A percentile compares a stretch with the other conserved stretches of the same genome.
phyloP scores from a whole-genome alignment of 2,329 filamentous ascomycete genomes.

The Thielaviopsis cerberus region DNA sequence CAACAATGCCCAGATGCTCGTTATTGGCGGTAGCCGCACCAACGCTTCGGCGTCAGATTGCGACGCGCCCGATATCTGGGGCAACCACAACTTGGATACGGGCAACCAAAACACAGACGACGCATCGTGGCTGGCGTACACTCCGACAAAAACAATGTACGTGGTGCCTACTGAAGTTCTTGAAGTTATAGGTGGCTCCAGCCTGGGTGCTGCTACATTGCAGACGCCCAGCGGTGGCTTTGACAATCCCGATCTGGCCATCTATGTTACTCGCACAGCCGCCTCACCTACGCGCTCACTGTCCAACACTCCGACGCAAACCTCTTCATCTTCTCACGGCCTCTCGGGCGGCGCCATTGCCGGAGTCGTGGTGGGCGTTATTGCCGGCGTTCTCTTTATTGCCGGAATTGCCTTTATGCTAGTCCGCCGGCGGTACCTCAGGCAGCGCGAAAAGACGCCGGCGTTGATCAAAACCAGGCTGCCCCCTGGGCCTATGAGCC shows the following conservation, averaged over 20 bases:
- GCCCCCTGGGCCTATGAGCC: not conserved
- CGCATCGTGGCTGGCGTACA: conserved; percentile 32
- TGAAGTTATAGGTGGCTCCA: conserved; percentile 30
- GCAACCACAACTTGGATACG: conserved; percentile 36
- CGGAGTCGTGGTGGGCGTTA: conserved; percentile 26
- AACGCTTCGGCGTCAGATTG: conserved; percentile 23
- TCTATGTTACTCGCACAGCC: conserved; percentile 34
- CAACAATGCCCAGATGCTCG: conserved; percentile 38
- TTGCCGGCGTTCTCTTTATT: conserved; percentile 12
- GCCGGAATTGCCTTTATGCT: conserved; percentile 14
- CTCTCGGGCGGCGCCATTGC: conserved; percentile 24
- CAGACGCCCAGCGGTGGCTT: conserved; percentile 31
- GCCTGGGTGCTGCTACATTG: conserved; percentile 34
- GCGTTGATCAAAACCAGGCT: conserved; percentile 2
- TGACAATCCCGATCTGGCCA: conserved; percentile 29
- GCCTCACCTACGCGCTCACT: conserved; percentile 27
- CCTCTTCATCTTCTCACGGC: not conserved
- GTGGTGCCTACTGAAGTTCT: conserved; percentile 33
- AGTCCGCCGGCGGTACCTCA: conserved; percentile 16
- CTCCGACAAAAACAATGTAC: conserved; percentile 31
- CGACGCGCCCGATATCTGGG: conserved; percentile 33
- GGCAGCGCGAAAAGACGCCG: conserved; percentile 12
- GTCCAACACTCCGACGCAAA: conserved; percentile 24
- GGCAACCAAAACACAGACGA: conserved; percentile 29
- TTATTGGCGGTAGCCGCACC: conserved; percentile 42